These are phyloP conservation scores for Myotisia sp. DNA, from an alignment of 2,329 filamentous ascomycete genomes.

Conservation along the genomic window DNA sequence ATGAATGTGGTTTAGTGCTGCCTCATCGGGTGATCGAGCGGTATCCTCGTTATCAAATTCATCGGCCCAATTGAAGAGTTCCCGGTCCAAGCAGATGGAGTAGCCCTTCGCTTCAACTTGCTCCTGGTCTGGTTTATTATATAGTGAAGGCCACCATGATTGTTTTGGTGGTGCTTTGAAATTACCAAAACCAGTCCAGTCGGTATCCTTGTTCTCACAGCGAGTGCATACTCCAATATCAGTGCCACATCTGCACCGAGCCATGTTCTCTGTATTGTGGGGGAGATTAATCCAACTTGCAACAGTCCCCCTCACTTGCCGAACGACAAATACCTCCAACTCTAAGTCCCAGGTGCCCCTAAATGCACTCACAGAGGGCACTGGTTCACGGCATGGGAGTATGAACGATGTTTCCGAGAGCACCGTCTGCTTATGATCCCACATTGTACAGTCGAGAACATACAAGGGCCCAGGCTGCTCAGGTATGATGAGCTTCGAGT, in stretches of 20 bases:
- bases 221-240: no score
- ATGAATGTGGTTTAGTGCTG: no score
- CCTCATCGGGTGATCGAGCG: neutral
- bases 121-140: no score
- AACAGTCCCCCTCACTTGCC: neutral
- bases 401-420: constrained; percentile 9
- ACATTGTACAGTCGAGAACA: constrained; percentile 5
- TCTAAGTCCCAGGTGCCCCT: constrained; percentile 5
- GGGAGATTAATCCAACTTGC: no score
- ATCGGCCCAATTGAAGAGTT: constrained; percentile 5
- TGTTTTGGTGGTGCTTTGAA: no score
- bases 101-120: no score
- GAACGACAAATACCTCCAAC: constrained; percentile 7
- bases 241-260: no score
- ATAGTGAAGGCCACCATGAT: no score
- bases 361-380: neutral
- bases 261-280: no score
- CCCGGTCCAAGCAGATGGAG: neutral
- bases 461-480: constrained; percentile 6
- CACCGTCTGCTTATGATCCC: constrained; percentile 5
- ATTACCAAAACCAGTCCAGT: no score
- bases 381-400: constrained; percentile 7
- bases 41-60: constrained; percentile 1
- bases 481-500: constrained; percentile 2
- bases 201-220: no score